Base-by-base conservation (phyloP, 148 eudicot genomes). In the Cornus kousa region DNA sequence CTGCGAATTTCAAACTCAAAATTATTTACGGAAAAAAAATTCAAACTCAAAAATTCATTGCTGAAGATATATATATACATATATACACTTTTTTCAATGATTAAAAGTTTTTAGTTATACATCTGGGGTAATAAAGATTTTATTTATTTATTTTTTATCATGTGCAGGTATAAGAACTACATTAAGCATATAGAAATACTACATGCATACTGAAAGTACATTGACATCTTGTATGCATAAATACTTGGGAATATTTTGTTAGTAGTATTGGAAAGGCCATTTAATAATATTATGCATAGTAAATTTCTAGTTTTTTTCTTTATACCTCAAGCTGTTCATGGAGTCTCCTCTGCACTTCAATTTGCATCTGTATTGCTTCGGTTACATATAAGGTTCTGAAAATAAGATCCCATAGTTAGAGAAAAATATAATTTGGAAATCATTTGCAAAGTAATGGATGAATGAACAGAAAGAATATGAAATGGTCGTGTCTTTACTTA, bases 261-360 rank as follows among this genome's bases (percentile, higher is more conserved):
- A 5, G 7, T 71, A 9, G 57, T 50, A 23, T 5, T 43, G 9
- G 48, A 72, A 43, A 12, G 7, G n/a, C 48, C 6, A 23, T 43
- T 13, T 23, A 66, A 67, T 39, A 74, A 60, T n/a, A n/a, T 22
- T 4, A 48, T 53, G 20, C 65, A 73, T 22, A 13, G 5, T 50
- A 67, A 46, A 33, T 67, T 28, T 43, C 5, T 67, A 55, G 48
- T 43, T 6, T 43, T 14, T 3, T 23, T 40, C 28, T 71, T 71
- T 77, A 82, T 91, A 94, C 98, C 98, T 94, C 98, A 70, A 94
- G 95, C 87, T 94, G 98, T 79, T 94, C 95, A 75, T 90, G 95
- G 77, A 94, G 88, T 82, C 95, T 85, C 87, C 95, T 87, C 81
- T 94, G 97, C 76, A 94, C 98, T 84, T 92, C 97, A 70, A 92